A percentile compares a stretch with the other conserved stretches of the same genome.
phyloP scores from a whole-genome alignment of 192 early-diverging fungal genomes.

The Podila clonocystis region DNA sequence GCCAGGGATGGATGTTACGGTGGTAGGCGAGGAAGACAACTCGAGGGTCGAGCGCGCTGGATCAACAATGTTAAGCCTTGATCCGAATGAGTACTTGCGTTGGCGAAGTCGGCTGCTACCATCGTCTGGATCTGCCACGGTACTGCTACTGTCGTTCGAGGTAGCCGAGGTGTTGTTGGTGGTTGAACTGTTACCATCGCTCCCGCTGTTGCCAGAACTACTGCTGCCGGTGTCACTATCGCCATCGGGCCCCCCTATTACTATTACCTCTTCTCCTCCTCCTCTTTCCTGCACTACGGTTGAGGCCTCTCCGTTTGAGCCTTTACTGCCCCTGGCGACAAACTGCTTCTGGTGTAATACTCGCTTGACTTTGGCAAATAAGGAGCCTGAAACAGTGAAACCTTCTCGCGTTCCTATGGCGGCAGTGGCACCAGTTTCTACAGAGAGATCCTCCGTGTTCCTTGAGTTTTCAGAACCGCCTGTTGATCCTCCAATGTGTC shows the following conservation, averaged over 20 bases:
- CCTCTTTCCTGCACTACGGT: not conserved
- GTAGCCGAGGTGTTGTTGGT: not conserved
- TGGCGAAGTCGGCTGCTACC: slow-evolving; percentile 6
- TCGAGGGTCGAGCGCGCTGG: not conserved
- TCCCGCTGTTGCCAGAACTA: not conserved
- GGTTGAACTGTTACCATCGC: not conserved
- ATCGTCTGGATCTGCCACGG: slow-evolving; percentile 29
- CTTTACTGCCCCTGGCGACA: slow-evolving; percentile 3
- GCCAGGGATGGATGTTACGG: not conserved
- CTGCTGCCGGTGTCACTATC: not conserved
- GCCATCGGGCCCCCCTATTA: not conserved
- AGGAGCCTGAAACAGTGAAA: slow-evolving; percentile 29
- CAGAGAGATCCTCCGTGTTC: not conserved
- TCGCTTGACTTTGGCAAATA: slow-evolving; percentile 36
- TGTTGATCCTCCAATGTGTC: not conserved
- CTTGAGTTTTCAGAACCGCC: not conserved
- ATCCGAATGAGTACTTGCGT: slow-evolving; percentile 28
- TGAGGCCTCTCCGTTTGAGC: not conserved
- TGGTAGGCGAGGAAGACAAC: not conserved
- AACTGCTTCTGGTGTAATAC: slow-evolving; percentile 10
- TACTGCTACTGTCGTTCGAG: slow-evolving; percentile 32
- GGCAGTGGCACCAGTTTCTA: not conserved
- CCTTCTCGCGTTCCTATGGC: slow-evolving; percentile 15
- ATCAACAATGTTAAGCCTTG: slow-evolving; percentile 4
- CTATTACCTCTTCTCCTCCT: not conserved